Evolutionary conservation across 179 eudicot genomes (phyloP), one percentile per base, ranked within the genome.

Genomic region (Amaranthus tricolor): DNA sequence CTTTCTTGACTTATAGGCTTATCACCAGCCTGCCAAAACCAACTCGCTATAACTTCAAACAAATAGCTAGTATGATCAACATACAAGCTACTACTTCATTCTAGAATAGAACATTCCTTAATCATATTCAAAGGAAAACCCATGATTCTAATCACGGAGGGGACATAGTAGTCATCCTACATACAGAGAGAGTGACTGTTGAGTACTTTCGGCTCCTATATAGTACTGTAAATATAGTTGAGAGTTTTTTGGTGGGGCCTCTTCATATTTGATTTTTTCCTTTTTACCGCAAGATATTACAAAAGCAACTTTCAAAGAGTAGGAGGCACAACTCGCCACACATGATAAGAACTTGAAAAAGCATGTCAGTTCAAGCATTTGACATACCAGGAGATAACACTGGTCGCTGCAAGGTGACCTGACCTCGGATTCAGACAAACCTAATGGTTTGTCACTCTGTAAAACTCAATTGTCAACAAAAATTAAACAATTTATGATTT

Each of bases 381-480:
- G 71, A 75, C 48, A 62, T 93, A 93, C 99, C 97, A 75, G 76
- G 73, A 93, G 92, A 80, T 87, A 89, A 78, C 99, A 95, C 19
- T 89, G 93, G 76, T 85, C 86, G 80, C 98, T 77, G 85, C 98
- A 95, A 44, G 98, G 99, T 77, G 75, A 87, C 74, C 77, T 85
- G 53, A 81, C 91, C 72, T 88, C 89, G 64, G 90, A 78, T 79
- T 83, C 97, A 77, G 81, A 84, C 75, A 85, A 79, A 80, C 67
- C 78, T 17, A 79, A 56, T 70, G 82, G 91, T 77, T 84, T 93
- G 71, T 91, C 96, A 66, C 76, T 85, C 99, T 95, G 93, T 61
- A 76, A 62, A 76, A 8, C 53, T 70, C 73, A 68, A 62, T 68
- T 51, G 69, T 56, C 15, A 66, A 80, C 72, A 12, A 21, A 56